phyloP scores from a whole-genome alignment of 495 filamentous ascomycete genomes.

The Diplogelasinospora grovesii region DNA sequence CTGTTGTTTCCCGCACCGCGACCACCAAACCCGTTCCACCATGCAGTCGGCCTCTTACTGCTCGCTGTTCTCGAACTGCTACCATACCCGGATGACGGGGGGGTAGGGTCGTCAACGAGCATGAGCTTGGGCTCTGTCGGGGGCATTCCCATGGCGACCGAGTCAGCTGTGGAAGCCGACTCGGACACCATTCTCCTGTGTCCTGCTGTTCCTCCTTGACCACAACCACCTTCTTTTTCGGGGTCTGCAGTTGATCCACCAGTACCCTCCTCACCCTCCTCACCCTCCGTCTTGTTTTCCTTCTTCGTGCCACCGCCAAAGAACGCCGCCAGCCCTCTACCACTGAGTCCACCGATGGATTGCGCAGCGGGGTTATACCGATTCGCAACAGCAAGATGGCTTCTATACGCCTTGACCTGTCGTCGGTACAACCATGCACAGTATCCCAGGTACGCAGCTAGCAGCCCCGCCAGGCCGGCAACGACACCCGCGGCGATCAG shows the following conservation, averaged over 20 bases:
- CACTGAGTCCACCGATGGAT: constrained; percentile 5
- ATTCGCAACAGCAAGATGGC: constrained; percentile 53
- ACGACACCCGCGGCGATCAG: constrained; percentile 59
- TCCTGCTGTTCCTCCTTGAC: constrained; percentile 14
- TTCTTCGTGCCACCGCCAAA: constrained; percentile 19
- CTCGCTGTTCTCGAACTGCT: background rate
- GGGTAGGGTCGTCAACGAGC: constrained; percentile 24
- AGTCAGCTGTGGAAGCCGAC: constrained; percentile 19
- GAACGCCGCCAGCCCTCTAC: constrained; percentile 13
- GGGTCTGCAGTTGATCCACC: background rate
- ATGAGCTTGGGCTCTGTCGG: constrained; percentile 29
- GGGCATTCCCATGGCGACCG: constrained; percentile 19
- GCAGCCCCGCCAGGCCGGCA: constrained; percentile 52
- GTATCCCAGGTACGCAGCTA: constrained; percentile 60
- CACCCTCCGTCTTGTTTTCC: constrained; percentile 12
- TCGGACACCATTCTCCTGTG: too few species aligned
- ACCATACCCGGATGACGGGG: constrained; percentile 10
- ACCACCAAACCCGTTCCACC: constrained; percentile 12
- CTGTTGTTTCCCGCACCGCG: constrained; percentile 13
- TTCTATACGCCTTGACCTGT: constrained; percentile 54
- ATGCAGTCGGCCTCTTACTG: constrained; percentile 7
- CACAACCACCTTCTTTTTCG: background rate
- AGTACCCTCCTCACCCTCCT: constrained; percentile 5
- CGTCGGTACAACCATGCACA: constrained; percentile 64
- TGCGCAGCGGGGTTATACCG: constrained; percentile 22